Evolutionary conservation across 306 rosid species (phyloP), one percentile per base, ranked within the genome.

Genomic region (Vigna angularis): DNA sequence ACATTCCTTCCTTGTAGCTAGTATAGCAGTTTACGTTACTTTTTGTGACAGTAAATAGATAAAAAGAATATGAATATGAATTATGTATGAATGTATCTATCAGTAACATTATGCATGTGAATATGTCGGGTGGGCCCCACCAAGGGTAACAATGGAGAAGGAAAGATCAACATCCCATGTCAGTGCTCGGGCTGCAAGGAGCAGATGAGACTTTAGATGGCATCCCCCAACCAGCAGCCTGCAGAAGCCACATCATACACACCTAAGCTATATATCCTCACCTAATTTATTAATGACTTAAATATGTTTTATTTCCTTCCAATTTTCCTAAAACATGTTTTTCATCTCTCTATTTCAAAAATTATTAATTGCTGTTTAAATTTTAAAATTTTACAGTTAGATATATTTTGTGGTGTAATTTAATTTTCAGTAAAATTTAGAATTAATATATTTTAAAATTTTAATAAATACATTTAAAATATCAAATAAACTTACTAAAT

Each of bases 41-140:
- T 65, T 34, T 65, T 18, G 49, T 4, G 12, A 17, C 30, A 65
- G 38, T 0, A 65, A 9, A 18, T 20, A 8, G 9, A 18, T 53
- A 9, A 57, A 57, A 57, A 15, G 28, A 5, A 52, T 1, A 22
- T n/a, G 53, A 12, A 20, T 13, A 58, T 64, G 48, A 81, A 53
- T 42, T 42, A 42, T 9, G 11, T 42, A 47, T 13, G 12, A 7
- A 68, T 44, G 17, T 52, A 83, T 34, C 38, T 5, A 83, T 34
- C 38, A 34, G 38, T 34, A 53, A 47, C 52, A 85, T 65, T 10
- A 26, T 75, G 85, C 83, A 84, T 82, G 90, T 79, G 86, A 81
- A n/a, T 50, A 77, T 86, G 91, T 82, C 84, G 86, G 89, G 85
- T 61, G 90, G 86, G 62, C 78, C 85, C 85, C 84, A 70, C 40